These are phyloP conservation scores for Colletotrichum sp. DNA, from an alignment of 2,329 filamentous ascomycete genomes.

Conservation along the genomic window DNA sequence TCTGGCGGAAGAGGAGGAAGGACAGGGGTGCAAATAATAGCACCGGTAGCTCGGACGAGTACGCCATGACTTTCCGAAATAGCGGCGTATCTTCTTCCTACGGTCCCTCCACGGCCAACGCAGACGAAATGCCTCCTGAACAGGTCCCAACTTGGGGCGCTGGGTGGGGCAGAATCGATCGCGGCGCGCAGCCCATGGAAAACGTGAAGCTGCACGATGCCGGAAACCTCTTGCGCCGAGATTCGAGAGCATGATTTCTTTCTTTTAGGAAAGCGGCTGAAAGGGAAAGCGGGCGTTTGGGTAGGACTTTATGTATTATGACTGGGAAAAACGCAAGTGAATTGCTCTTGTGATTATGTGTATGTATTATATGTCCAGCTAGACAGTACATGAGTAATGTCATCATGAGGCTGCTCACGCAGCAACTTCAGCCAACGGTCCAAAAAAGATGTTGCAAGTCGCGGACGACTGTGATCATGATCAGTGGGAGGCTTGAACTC, in stretches of 20 bases:
- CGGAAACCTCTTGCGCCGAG: conserved; percentile 32
- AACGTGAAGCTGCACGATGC: conserved; percentile 38
- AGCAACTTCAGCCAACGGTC: not conserved
- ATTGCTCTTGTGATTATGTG: not conserved
- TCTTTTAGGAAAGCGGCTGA: not conserved
- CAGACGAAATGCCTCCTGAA: not conserved
- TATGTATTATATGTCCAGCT: not conserved
- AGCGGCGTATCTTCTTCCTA: conserved; percentile 26
- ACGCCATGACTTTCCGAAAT: conserved; percentile 23
- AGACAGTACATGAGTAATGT: not conserved
- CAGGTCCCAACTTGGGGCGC: conserved; percentile 17
- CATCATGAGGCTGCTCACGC: not conserved
- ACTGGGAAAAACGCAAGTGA: not conserved
- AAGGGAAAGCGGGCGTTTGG: not conserved
- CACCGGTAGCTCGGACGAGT: not conserved
- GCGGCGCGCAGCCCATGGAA: conserved; percentile 26
- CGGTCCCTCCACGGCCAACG: conserved; percentile 18
- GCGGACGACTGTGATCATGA: not conserved
- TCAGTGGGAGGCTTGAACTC: not conserved
- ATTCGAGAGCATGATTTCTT: not conserved
- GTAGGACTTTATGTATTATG: not conserved
- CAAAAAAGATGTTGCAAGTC: not conserved
- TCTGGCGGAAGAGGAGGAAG: conserved; percentile 23
- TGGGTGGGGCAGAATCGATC: conserved; percentile 34
- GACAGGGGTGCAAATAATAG: conserved; percentile 25